phyloP scores from a whole-genome alignment of 768 basidiomycete species.

The Cantharellus anzutake region DNA sequence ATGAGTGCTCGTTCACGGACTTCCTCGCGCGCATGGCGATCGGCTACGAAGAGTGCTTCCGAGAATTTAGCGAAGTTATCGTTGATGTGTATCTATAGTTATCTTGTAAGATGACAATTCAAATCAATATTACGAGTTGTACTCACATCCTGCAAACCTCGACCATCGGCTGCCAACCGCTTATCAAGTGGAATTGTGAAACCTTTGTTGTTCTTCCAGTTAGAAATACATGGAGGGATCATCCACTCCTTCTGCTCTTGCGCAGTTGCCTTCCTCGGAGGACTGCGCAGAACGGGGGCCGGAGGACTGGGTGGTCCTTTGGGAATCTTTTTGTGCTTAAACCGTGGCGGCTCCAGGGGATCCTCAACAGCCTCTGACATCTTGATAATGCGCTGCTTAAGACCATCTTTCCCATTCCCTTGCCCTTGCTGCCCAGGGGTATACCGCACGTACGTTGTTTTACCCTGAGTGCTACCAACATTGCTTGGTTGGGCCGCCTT shows the following conservation, averaged over 20 bases:
- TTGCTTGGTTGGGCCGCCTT: conserved; percentile 97
- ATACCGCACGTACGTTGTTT: conserved; percentile 84
- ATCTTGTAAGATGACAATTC: not conserved
- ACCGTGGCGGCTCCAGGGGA: conserved; percentile 87
- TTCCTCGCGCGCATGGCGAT: conserved; percentile 94
- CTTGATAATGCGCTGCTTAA: conserved; percentile 95
- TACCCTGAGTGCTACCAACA: conserved; percentile 66
- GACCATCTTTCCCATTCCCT: conserved; percentile 30
- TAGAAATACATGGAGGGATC: conserved; percentile 98
- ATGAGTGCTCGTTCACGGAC: conserved; percentile 89
- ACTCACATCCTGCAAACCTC: conserved; percentile 90
- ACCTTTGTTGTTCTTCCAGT: conserved; percentile 99
- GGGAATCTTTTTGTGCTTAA: conserved; percentile 99
- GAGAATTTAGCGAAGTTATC: conserved; percentile 99
- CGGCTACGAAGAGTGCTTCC: conserved; percentile 86
- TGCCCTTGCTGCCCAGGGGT: conserved; percentile 83
- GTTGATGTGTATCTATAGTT: conserved; percentile 76
- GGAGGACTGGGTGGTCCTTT: conserved; percentile 92
- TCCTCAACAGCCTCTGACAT: conserved; percentile 98
- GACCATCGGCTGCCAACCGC: conserved; percentile 92
- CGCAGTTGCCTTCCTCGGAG: conserved; percentile 87
- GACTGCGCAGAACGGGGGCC: conserved; percentile 85
- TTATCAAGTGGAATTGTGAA: conserved; percentile 98
- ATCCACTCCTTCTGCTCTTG: conserved; percentile 99
- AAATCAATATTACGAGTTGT: not conserved